Evolutionary conservation across 73 alveolate species (phyloP), one percentile per base, ranked within the genome.

Genomic region (Uronychia setigera): DNA sequence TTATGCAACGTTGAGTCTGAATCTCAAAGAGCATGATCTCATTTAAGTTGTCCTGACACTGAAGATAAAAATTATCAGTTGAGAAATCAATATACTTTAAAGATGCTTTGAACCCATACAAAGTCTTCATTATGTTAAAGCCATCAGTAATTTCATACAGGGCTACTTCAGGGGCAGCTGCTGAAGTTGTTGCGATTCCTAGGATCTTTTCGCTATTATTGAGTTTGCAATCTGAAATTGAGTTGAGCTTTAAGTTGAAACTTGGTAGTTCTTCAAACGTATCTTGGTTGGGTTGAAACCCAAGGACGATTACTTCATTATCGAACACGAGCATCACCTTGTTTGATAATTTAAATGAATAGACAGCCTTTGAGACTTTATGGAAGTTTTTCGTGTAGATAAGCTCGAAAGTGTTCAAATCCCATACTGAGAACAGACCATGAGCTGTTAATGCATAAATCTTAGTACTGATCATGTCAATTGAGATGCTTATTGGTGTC

Each of bases 391-490:
- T 78, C 0, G 93, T 76, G 84, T 82, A 92, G 0, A 85, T 83
- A 58, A 95, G 83, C 67, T 87, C 93, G 46, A 92, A 90, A 33
- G 96, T 89, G 27, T 77, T 33, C 27, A 95, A 74, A 80, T 92
- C 95, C 98, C 98, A 95, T 19, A 90, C 93, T 27, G 97, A 91
- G 92, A 95, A 95, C 77, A 89, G 76, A 25, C 98, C 98, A 58
- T 85, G 87, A 29, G 88, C 58, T 1, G 98, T 95, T 0, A 95
- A 60, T 0, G 93, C 84, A 76, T 84, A 95, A 59, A 95, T 80
- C 14, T 91, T 74, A 5, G 88, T 77, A 14, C 92, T 77, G 25
- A 80, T 75, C 84, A 67, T 81, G 85, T 93, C 97, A 74, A 92
- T 85, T 29, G 96, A 67, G 32, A 93, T 89, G 32, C 89, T 82